phyloP scores from a whole-genome alignment of 768 basidiomycete species.

The Suillus luteus region DNA sequence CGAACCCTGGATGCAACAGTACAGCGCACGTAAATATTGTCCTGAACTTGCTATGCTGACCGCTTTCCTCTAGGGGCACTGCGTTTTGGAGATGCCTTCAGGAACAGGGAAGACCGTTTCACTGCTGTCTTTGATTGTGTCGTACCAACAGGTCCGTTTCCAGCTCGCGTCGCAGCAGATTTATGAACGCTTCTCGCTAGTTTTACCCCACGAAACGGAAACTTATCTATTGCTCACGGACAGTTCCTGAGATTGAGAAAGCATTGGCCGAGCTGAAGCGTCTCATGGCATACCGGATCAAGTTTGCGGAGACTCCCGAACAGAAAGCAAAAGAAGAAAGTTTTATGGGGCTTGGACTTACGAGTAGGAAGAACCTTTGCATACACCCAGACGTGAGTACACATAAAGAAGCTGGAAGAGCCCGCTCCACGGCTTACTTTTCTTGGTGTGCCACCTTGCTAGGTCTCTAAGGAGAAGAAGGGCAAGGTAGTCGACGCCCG shows the following conservation, averaged over 20 bases:
- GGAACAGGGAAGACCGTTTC: constrained; percentile 99
- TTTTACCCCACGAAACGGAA: constrained; percentile 92
- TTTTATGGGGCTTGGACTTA: constrained; percentile 90
- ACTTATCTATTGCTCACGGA: constrained; percentile 98
- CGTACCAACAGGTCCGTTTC: constrained; percentile 86
- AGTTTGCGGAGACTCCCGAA: constrained; percentile 71
- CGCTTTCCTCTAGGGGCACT: constrained; percentile 76
- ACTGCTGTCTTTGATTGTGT: constrained; percentile 91
- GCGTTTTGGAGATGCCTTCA: constrained; percentile 99
- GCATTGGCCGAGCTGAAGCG: constrained; percentile 94
- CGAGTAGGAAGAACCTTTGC: constrained; percentile 95
- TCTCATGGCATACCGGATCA: constrained; percentile 85
- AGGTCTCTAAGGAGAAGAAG: constrained; percentile 98
- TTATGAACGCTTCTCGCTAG: constrained; percentile 41
- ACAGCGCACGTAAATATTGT: constrained; percentile 19
- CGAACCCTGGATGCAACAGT: constrained; percentile 94
- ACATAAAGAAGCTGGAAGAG: not conserved
- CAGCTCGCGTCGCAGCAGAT: not conserved
- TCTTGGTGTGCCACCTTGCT: constrained; percentile 5
- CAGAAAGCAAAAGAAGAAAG: constrained; percentile 74
- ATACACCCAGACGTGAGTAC: constrained; percentile 86
- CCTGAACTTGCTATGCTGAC: constrained; percentile 3
- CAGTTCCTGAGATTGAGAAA: constrained; percentile 99
- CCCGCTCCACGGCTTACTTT: constrained; percentile 6
- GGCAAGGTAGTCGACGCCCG: constrained; percentile 96